Evolutionary conservation across 108 stramenopile genomes (phyloP), one percentile per base, ranked within the genome.

Genomic region (Epithemia pelagica): DNA sequence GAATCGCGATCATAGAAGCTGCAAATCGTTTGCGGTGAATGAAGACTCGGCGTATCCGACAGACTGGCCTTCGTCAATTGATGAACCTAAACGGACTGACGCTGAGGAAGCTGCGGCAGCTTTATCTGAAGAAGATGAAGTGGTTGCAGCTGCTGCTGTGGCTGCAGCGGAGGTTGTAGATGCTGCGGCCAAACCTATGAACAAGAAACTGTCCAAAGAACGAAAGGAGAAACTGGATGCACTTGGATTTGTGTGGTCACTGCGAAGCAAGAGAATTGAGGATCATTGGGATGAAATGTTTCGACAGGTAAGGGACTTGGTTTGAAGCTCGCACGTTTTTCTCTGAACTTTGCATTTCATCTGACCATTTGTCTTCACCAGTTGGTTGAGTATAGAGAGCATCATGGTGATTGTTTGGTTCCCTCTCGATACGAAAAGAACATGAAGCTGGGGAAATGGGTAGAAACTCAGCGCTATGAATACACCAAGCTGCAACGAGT

Each of bases 261-360:
- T 85, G n/a, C 78, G 80, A 2, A 69, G 26, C 58, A 82, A 82
- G 54, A 52, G 81, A 27, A 75, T 82, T 28, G 81, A 82, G 37
- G 81, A 82, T 70, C 78, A 78, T 58, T 82, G 81, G 81, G 81
- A 82, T 59, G 68, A 74, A 71, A 83, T 71, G 79, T 76, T 80
- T 51, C 52, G 52, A 0, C 56, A 58, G 58, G 66, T 59, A 59
- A 27, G 66, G 19, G 18, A 8, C 20, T 21, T 7, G 54, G 7
- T 65, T 8, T 24, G 53, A 28, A 62, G 18, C 18, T 32, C 8
- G 22, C n/a, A n/a, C n/a, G n/a, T n/a, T n/a, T n/a, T n/a, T n/a
- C n/a, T n/a, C n/a, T n/a, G n/a, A n/a, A n/a, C 30, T n/a, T 30
- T 18, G 19, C 18, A 15, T 18, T 10, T 10, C 21, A 23, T 58